Percentiles rank a stretch among this genome's conserved stretches.
Conservation (phyloP, 164 flowering plant genomes). For the Buxus sempervirens region DNA sequence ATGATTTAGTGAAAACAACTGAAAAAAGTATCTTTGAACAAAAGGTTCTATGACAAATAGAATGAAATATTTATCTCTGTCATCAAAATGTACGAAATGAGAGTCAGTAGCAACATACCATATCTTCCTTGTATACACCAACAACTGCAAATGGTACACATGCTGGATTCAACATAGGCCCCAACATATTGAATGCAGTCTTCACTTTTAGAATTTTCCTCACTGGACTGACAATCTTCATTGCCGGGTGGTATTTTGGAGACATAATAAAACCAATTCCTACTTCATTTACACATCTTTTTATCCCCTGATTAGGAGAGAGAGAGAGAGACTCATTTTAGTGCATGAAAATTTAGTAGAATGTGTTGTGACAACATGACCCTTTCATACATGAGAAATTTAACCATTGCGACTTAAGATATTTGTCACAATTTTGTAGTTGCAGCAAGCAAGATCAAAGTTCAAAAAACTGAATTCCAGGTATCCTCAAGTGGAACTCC, state of each 20-base stretch:
- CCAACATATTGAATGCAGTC: constrained; percentile 88
- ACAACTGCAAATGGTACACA: constrained; percentile 82
- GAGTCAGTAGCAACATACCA: constrained; percentile 39
- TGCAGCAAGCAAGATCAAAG: background rate
- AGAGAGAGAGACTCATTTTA: background rate
- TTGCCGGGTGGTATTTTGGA: constrained; percentile 88
- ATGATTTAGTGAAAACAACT: no score
- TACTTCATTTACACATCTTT: constrained; percentile 61
- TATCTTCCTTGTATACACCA: constrained; percentile 72
- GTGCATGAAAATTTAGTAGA: background rate
- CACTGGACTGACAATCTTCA: constrained; percentile 86
- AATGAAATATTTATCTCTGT: background rate
- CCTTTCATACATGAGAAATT: background rate
- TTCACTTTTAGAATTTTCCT: constrained; percentile 84
- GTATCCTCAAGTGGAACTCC: no score
- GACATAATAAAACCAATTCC: constrained; percentile 98
- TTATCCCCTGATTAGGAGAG: constrained; percentile 51
- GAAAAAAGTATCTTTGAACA: background rate
- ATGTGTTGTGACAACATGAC: background rate
- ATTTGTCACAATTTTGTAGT: background rate
- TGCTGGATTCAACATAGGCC: constrained; percentile 93
- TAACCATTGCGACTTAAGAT: background rate
- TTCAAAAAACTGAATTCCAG: background rate
- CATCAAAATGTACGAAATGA: background rate
- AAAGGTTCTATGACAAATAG: background rate